Evolutionary conservation across 306 rosid species (phyloP), one percentile per base, ranked within the genome.

Genomic region (Begonia fuchsioides): DNA sequence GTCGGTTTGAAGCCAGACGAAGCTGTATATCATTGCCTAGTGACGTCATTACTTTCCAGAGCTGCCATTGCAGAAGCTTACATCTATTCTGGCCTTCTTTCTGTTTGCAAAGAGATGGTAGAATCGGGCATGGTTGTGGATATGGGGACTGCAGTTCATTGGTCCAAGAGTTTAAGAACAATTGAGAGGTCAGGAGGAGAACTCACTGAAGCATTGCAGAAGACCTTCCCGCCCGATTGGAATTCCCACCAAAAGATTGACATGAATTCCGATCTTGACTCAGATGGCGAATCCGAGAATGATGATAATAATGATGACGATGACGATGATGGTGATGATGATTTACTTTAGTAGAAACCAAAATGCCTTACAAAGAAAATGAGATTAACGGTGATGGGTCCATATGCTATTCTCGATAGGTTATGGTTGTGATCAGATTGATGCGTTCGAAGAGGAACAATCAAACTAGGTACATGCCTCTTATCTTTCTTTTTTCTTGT

Each of bases 171-270:
- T 65, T 67, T 90, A 32, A 62, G 79, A 56, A 81, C 73, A 71
- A 90, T 90, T 40, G 98, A 90, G 68, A 71, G 92, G 58, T 59
- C 77, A n/a, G n/a, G n/a, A 6, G 95, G 97, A 38, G 83, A 90
- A 66, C 83, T 85, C 10, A 90, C 95, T 13, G 85, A 81, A 71
- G 77, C 82, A 59, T 61, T 90, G 63, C 94, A 90, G 58, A 90
- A 73, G 68, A 90, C 95, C 60, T 90, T 90, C 62, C 94, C 98
- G 11, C 94, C 98, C n/a, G 90, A 85, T 67, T 90, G 98, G 95
- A 85, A 64, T 62, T 68, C 80, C 0, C 73, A 59, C 63, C 54
- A 68, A 61, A 59, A 59, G 50, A 52, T 53, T 54, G 70, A 65
- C 53, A 59, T 6, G 51, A 69, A 53, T 60, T 63, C 57, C 15